A percentile compares a stretch with the other conserved stretches of the same genome.
Conservation (phyloP, 345 rosid genomes). For the Gossypium anomalum region DNA sequence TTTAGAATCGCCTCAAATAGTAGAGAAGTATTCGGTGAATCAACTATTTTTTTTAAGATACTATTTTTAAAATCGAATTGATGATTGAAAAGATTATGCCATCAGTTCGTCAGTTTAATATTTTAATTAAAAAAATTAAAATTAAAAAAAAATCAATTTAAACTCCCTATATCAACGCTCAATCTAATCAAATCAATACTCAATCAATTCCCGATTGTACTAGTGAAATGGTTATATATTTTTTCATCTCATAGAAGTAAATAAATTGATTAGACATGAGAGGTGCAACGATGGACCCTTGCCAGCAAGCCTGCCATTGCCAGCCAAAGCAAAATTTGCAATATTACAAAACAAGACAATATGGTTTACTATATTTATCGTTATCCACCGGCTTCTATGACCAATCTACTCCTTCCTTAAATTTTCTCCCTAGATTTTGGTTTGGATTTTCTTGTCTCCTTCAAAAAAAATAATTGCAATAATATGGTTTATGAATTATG, state of each 20-base stretch:
- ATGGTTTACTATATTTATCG: neutral
- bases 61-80: too few relatives aligned
- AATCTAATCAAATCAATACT: too few relatives aligned
- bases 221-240: too few relatives aligned
- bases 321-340: neutral
- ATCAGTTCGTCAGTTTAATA: accelerated
- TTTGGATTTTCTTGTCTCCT: neutral
- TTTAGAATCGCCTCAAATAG: too few relatives aligned
- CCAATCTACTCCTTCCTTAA: neutral
- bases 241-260: neutral
- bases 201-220: too few relatives aligned
- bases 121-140: too few relatives aligned
- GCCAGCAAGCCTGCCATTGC: neutral
- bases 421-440: neutral
- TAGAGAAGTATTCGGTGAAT: too few relatives aligned
- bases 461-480: neutral
- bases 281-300: neutral
- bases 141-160: too few relatives aligned
- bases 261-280: neutral
- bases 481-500: too few relatives aligned
- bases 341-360: neutral
- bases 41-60: too few relatives aligned
- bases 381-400: neutral
- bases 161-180: accelerated
- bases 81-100: accelerated